Base-by-base conservation (phyloP, 352 stramenopile genomes). In the Pythium diclinum region DNA sequence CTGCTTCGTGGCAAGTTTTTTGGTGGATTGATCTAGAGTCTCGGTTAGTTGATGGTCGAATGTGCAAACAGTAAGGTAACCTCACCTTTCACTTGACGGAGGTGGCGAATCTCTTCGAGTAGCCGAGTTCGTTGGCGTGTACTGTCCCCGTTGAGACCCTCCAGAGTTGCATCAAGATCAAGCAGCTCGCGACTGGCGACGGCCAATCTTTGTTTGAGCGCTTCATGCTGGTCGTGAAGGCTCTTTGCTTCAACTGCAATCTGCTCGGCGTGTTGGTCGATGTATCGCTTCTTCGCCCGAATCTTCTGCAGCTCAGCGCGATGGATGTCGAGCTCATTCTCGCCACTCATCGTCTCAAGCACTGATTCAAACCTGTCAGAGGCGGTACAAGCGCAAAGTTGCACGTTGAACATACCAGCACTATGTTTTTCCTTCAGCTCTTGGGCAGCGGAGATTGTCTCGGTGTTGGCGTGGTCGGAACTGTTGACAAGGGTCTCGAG, bases 251-350 rank as follows among this genome's bases (percentile, higher is more conserved):
- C 63, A 14, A 34, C 38, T 49, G 79, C 74, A 9, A 88, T 61
- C 40, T 74, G 61, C 2, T 28, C 36, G 11, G 61, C 52, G 51
- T 75, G 72, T 19, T 74, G 44, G 23, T 61, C 30, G 11, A 85
- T 76, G 48, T 78, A 73, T 62, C 61, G 62, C 56, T 73, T 72
- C 55, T 88, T 87, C 11, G 66, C 71, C 59, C 67, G 65, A 17
- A 87, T 59, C 46, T 86, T 83, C 34, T 81, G 72, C 16, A 77
- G 63, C 32, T 74, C 65, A 17, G 67, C 25, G n/a, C 59, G 58
- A 25, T 71, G 61, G 32, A 62, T 44, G 32, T 72, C 71, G 11
- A 74, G 53, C 7, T 71, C 48, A 38, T 48, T 46, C 6, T 69
- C 63, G 42, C 74, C 59, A 23, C 64, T 25, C 6, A 81, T 58